Evolutionary conservation across 495 filamentous ascomycete species (phyloP).

Genomic region (Trypethelium eluteriae): DNA sequence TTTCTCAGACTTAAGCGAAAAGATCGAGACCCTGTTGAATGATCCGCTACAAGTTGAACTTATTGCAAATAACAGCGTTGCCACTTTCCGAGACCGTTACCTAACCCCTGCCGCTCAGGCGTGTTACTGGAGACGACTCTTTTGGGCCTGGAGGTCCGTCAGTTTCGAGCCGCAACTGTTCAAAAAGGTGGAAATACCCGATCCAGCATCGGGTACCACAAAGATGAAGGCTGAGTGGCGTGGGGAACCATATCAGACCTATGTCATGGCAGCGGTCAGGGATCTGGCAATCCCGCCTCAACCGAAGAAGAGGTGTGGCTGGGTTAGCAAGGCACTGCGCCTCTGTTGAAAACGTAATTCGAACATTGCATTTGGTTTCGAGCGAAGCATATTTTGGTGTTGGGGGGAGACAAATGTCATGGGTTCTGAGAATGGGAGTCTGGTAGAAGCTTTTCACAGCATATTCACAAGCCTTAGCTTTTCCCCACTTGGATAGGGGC

Average conservation of each 20-base stretch:
- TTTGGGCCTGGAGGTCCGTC: conserved; percentile 9
- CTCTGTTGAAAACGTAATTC: not conserved
- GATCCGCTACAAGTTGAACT: conserved; percentile 13
- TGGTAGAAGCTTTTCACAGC: no score
- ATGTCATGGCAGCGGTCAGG: conserved; percentile 1
- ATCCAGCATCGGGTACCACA: not conserved
- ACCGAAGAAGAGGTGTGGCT: not conserved
- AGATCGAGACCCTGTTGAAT: conserved; percentile 26
- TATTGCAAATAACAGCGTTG: conserved; percentile 15
- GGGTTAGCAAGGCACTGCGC: not conserved
- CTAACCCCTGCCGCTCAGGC: conserved; percentile 19
- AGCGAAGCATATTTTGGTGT: not conserved
- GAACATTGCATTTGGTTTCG: not conserved
- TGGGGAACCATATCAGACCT: conserved; percentile 8
- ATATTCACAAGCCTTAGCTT: no score
- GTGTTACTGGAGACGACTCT: conserved; percentile 19
- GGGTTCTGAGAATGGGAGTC: no score
- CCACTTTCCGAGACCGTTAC: conserved; percentile 16
- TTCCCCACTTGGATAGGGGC: no score
- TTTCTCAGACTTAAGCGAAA: conserved; percentile 25
- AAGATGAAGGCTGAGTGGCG: not conserved
- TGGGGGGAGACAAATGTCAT: not conserved
- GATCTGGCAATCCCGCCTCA: not conserved
- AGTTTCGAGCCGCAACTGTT: conserved; percentile 14
- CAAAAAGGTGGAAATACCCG: not conserved